A percentile compares a stretch with the other conserved stretches of the same genome.
phyloP scores from a whole-genome alignment of 2,329 filamentous ascomycete species.

The Aspergillus calidoustus region DNA sequence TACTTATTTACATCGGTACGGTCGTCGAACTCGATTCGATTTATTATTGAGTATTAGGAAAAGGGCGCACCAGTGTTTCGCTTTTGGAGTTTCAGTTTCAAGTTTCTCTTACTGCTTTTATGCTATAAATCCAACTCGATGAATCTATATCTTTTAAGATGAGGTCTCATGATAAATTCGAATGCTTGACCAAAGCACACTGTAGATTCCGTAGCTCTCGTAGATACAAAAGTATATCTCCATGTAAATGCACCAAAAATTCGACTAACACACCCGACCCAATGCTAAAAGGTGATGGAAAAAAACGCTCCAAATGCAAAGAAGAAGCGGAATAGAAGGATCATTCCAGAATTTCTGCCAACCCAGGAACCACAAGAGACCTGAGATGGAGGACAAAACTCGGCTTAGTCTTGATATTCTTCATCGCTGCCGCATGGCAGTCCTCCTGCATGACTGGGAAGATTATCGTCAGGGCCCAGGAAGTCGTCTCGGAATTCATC shows the following conservation, averaged over 20 bases:
- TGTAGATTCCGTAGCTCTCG: not conserved
- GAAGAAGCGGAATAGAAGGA: not conserved
- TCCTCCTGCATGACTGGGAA: not conserved
- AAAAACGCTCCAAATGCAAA: not conserved
- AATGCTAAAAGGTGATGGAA: not conserved
- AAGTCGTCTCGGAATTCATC: not conserved
- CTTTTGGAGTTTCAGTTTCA: conserved; percentile 9
- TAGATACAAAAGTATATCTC: not conserved
- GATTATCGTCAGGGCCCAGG: not conserved
- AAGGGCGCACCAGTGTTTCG: conserved; percentile 4
- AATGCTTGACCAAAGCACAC: not conserved
- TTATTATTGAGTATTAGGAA: conserved; percentile 10
- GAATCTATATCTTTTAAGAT: not conserved
- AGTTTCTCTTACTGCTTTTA: not conserved
- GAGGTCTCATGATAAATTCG: not conserved
- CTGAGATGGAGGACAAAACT: not conserved
- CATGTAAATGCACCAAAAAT: not conserved
- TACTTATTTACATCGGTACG: not conserved
- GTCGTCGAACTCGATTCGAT: conserved; percentile 1
- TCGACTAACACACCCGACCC: not conserved
- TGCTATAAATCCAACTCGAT: conserved; percentile 3
- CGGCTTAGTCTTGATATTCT: not conserved
- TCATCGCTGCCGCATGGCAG: not conserved
- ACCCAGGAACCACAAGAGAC: not conserved
- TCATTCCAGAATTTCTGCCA: not conserved